phyloP scores from a whole-genome alignment of 192 early-diverging fungal genomes.

The Gryganskiella cystojenkinii region DNA sequence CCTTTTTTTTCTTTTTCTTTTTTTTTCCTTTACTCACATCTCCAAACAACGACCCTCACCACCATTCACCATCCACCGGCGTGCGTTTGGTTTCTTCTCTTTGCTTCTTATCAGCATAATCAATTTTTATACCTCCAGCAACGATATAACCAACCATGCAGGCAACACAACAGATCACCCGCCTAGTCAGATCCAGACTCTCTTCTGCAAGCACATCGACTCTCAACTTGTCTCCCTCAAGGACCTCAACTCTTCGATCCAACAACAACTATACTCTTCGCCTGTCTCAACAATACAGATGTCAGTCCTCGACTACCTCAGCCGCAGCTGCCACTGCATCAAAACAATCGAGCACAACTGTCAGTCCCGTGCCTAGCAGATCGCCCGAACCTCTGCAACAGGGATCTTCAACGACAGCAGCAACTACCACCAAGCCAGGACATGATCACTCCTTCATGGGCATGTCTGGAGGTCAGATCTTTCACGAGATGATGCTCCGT shows the following conservation, averaged over 20 bases:
- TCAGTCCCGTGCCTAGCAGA: slow-evolving; percentile 1
- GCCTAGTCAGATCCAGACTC: slow-evolving; percentile 40
- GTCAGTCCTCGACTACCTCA: too few relatives aligned
- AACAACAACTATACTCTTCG: slow-evolving; percentile 43
- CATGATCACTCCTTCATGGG: slow-evolving; percentile 91
- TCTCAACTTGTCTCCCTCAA: slow-evolving; percentile 16
- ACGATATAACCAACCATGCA: slow-evolving; percentile 16
- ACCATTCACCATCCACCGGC: too few relatives aligned
- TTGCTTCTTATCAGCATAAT: too few relatives aligned
- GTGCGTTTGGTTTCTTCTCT: too few relatives aligned
- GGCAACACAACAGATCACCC: slow-evolving; percentile 30
- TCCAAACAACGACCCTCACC: not conserved
- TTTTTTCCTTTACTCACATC: not conserved
- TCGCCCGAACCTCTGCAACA: slow-evolving; percentile 20
- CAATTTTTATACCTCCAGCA: not conserved
- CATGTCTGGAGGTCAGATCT: slow-evolving; percentile 97
- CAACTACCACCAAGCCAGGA: slow-evolving; percentile 40
- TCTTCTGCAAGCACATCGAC: slow-evolving; percentile 19
- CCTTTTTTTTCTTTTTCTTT: slow-evolving; percentile 4
- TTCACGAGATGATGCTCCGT: slow-evolving; percentile 99
- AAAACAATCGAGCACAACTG: too few relatives aligned
- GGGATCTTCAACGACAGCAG: slow-evolving; percentile 10
- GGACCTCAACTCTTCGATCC: slow-evolving; percentile 25
- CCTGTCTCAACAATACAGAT: slow-evolving; percentile 16
- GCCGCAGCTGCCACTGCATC: too few relatives aligned